Base-by-base conservation (phyloP, 2,329 filamentous ascomycete species). In the Pyrenochaeta sp. region DNA sequence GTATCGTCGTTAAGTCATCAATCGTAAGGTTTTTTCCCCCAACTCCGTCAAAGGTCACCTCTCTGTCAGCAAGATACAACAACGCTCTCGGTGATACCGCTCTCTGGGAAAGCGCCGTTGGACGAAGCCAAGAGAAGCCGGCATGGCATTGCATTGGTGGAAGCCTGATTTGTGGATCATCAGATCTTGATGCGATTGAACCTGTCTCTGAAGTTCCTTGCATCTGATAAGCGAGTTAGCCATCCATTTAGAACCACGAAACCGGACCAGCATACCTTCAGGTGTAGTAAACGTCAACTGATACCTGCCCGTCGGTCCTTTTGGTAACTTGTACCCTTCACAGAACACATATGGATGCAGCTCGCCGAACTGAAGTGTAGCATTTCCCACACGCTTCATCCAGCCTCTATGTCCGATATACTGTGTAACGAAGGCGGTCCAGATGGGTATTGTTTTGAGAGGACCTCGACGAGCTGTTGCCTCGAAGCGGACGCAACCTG, bases 401-500 rank as follows among this genome's bases (percentile, higher is more conserved):
- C 85, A 87, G 34, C 74, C 76, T 5, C 73, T 78, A 50, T 79
- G 76, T 28, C 75, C 73, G 34, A 85, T 73, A 53, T 82, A 80
- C 25, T 80, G 73, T 1, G 73, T 75, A 19, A 77, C 74, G 43
- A 77, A 77, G 2, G 75, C 75, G 5, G 85, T 89, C 86, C 86
- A 89, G 54, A 88, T 83, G 0, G 86, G 86, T 2, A 84, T 83
- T 22, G 80, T 78, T 62, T 82, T 81, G 73, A 83, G 79, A 1
- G 81, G 79, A 0, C 86, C 85, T 27, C 81, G 77, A 28, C 81
- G 78, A 34, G 86, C 76, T 0, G 84, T 83, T n/a, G 84, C 84
- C 67, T 88, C 85, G 25, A 88, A 78, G 10, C 86, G 78, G 0
- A 88, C 76, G 3, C 81, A 81, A 10, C 81, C 80, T 1, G 84